A percentile compares a stretch with the other conserved stretches of the same genome.
These are phyloP conservation scores for Thecaphora frezii DNA, from an alignment of 1,284 basidiomycete genomes.

Conservation along the genomic window DNA sequence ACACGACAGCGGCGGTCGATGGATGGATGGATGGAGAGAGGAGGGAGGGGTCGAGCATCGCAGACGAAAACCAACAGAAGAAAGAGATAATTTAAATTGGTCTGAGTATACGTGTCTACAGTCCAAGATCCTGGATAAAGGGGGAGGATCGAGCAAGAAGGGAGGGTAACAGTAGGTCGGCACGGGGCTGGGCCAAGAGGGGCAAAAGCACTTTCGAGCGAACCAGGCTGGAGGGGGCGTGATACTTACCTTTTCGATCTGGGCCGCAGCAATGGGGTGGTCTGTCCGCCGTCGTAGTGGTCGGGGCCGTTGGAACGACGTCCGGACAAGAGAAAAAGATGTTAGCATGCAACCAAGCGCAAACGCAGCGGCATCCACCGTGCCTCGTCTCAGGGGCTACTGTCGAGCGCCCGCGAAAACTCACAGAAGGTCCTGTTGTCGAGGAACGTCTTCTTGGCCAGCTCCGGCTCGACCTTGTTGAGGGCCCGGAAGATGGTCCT, in stretches of 20 bases:
- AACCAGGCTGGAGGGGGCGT: slow-evolving; percentile 1
- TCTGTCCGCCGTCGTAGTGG: no score
- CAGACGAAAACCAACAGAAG: no score
- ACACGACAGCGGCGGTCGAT: no score
- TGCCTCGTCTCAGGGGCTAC: no score
- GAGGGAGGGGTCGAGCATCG: no score
- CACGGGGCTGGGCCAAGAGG: neutral
- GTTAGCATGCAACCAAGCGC: neutral
- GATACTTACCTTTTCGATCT: slow-evolving; percentile 54
- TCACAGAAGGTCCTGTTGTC: slow-evolving; percentile 64
- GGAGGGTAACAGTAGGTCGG: neutral
- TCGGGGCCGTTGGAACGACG: no score
- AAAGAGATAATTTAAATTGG: neutral
- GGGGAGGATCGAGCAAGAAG: neutral
- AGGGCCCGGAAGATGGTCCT: slow-evolving; percentile 62
- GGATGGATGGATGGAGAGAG: no score
- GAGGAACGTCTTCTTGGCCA: slow-evolving; percentile 68
- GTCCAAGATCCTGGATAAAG: slow-evolving; percentile 27
- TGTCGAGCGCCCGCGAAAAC: slow-evolving; percentile 63
- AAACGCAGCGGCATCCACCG: neutral
- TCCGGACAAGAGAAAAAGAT: neutral
- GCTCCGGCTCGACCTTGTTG: slow-evolving; percentile 65
- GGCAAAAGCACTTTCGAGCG: no score
- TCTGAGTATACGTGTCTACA: slow-evolving; percentile 11
- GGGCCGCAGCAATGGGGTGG: slow-evolving; percentile 56